Base-by-base conservation (phyloP, 306 rosid genomes). In the Quercus robur region DNA sequence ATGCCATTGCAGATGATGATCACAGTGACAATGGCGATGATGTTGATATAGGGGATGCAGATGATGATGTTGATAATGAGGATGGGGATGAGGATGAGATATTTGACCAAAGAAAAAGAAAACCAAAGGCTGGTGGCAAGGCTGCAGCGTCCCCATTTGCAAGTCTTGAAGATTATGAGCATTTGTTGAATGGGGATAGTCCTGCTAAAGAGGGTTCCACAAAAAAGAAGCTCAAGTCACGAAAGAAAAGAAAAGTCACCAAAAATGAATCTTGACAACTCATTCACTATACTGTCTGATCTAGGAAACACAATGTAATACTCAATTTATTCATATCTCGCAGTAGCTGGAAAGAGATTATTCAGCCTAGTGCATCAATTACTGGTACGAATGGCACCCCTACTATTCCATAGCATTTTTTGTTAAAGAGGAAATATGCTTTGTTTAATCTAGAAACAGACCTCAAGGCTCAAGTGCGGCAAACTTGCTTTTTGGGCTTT, bases 161-260 rank as follows among this genome's bases (percentile, higher is more conserved):
- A 62, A 93, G 97, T 77, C 62, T 87, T 15, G 98, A 96, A 77
- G 97, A 90, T 13, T 96, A 88, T 81, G 97, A 93, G 79, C 98
- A 96, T 85, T 31, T 96, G 71, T 25, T 96, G 57, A 87, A 79
- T 26, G 87, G 86, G 58, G 82, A 71, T 9, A 55, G 15, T 74
- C 30, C 69, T 14, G 54, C 66, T 3, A 84, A 71, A 75, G 73
- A 90, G 33, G 62, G 81, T 51, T 49, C 90, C 59, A 20, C 86
- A 6, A 59, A 68, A 8, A 86, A 72, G 80, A 84, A 75, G 68
- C 77, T 85, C 9, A 86, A 82, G 73, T 64, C 92, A 4, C 77
- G 71, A 38, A 84, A 74, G 81, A 77, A 79, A 76, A 86, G 70
- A 62, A 54, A 61, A 68, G 41, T 55, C 84, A 17, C 86, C 25